Evolutionary conservation across 352 stramenopile genomes (phyloP).

Genomic region (Globisporangium yorkense): DNA sequence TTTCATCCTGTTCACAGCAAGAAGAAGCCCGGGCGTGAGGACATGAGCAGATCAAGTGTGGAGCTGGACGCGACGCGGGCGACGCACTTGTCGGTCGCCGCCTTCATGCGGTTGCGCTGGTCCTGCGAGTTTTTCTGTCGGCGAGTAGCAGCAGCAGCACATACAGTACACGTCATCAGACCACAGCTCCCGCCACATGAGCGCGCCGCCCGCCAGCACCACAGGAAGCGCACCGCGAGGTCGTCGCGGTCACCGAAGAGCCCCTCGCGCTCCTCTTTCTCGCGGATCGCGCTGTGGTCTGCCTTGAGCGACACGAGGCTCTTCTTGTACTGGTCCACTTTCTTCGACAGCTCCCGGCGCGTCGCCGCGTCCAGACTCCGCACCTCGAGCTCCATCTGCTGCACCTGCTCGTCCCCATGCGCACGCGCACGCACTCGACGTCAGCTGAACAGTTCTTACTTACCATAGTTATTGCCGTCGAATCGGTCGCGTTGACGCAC

Average conservation of each 20-base stretch:
- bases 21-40: not conserved
- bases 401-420: constrained; percentile 35
- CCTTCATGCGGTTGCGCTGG: constrained; percentile 72
- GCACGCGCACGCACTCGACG: not conserved
- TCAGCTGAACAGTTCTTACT: not conserved
- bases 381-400: constrained; percentile 88
- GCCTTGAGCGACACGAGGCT: constrained; percentile 74
- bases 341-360: constrained; percentile 82
- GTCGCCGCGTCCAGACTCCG: constrained; percentile 74
- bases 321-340: constrained; percentile 89
- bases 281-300: constrained; percentile 76
- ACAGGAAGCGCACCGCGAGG: constrained; percentile 28
- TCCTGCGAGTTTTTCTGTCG: constrained; percentile 55
- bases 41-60: not conserved
- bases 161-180: too few species aligned
- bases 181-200: not conserved
- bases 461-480: too few species aligned
- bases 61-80: not conserved
- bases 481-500: constrained; percentile 19
- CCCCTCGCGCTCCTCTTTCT: constrained; percentile 79
- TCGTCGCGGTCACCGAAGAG: constrained; percentile 77
- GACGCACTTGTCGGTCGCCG: constrained; percentile 74
- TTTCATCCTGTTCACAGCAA: constrained; percentile 53
- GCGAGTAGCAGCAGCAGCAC: not conserved
- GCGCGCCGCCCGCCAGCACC: not conserved